phyloP scores from a whole-genome alignment of 129 eudicot genomes.

The Helianthus annuus region HanXRQr2.0-SUNRISE NC_035449.2:73735797-73736296 shows the following conservation, averaged over 20 bases:
- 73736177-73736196: constrained; percentile 29
- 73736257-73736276: background rate
- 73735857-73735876: background rate
- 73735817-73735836: constrained; percentile 31
- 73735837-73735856: constrained; percentile 10
- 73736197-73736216: constrained; percentile 13
- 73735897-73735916: constrained; percentile 2
- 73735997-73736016: constrained; percentile 14
- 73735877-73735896: constrained; percentile 10
- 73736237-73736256: background rate
- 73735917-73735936: background rate
- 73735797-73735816: background rate
- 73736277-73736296: background rate
- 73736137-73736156: background rate
- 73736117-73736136: constrained; percentile 33
- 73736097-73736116: constrained; percentile 22
- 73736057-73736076: background rate
- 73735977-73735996: constrained; percentile 26
- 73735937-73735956: background rate
- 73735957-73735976: background rate
- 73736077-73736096: background rate
- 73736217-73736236: constrained; percentile 23
- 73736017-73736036: constrained; percentile 12
- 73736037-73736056: background rate
- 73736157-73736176: background rate